Percentiles rank a stretch among this genome's conserved stretches.
phyloP scores from a whole-genome alignment of 2,329 filamentous ascomycete genomes.

The Chaetomiaceae sp. region DNA sequence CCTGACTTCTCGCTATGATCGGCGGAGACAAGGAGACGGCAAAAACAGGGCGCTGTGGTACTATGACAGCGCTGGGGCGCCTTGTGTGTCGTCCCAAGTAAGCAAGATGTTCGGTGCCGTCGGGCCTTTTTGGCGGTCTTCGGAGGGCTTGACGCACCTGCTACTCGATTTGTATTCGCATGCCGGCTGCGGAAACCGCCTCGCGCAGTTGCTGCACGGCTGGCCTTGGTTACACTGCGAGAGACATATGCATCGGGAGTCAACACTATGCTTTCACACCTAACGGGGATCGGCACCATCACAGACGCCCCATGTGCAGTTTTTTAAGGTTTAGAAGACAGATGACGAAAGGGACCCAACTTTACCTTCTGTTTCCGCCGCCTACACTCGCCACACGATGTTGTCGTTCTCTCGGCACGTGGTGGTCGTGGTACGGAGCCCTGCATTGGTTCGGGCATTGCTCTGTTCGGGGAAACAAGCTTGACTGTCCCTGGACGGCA shows the following conservation, averaged over 20 bases:
- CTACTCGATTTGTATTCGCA: conserved; percentile 42
- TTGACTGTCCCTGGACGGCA: conserved; percentile 1
- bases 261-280: conserved; percentile 1
- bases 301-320: no score
- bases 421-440: conserved; percentile 24
- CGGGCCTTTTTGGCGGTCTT: background rate
- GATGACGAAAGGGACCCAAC: background rate
- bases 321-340: no score
- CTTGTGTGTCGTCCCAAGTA: conserved; percentile 12
- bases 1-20: background rate
- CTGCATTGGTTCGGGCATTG: conserved; percentile 37
- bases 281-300: no score
- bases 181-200: conserved; percentile 47
- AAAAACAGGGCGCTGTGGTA: conserved; percentile 26
- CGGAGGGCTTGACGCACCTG: conserved; percentile 20
- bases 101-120: background rate
- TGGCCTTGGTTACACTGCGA: conserved; percentile 50
- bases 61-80: conserved; percentile 20
- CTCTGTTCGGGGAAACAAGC: conserved; percentile 11
- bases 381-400: conserved; percentile 49
- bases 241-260: background rate
- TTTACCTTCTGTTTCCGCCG: conserved; percentile 49
- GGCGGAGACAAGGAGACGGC: conserved; percentile 25
- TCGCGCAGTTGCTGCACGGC: conserved; percentile 50
- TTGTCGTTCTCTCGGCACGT: conserved; percentile 36